Evolutionary conservation across 176 grass and related monocot species (phyloP).

Genomic region (Panicum miliaceum): DNA sequence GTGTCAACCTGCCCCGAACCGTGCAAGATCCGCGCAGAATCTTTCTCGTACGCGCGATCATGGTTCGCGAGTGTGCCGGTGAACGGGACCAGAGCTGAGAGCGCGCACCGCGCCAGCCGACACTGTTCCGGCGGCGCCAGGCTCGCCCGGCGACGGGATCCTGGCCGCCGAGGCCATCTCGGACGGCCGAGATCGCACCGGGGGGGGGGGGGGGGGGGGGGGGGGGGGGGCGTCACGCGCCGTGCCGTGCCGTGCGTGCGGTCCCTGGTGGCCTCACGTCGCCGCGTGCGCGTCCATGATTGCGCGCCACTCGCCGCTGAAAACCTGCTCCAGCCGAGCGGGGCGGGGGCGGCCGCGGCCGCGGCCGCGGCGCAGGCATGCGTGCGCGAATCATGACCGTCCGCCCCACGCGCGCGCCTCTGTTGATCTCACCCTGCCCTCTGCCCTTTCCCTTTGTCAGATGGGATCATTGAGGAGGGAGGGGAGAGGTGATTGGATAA

Average conservation of each 20-base stretch:
- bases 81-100: background rate
- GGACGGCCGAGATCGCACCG: background rate
- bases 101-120: background rate
- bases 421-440: background rate
- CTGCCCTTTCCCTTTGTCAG: background rate
- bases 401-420: slow-evolving; percentile 24
- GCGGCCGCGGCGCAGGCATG: background rate
- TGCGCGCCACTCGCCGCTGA: background rate
- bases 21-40: background rate
- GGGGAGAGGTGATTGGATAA: slow-evolving; percentile 5
- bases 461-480: background rate
- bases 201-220: rapidly evolving
- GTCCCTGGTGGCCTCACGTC: no score
- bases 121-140: background rate
- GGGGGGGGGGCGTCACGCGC: background rate
- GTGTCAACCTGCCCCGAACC: background rate
- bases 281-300: slow-evolving; percentile 25
- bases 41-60: slow-evolving; percentile 6
- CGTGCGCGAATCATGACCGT: slow-evolving; percentile 18
- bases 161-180: background rate
- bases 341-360: background rate
- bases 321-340: background rate
- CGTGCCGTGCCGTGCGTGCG: background rate
- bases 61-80: background rate
- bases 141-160: no score